These are phyloP conservation scores for Xylaria curta DNA, from an alignment of 495 filamentous ascomycete genomes.

Conservation along the genomic window DNA sequence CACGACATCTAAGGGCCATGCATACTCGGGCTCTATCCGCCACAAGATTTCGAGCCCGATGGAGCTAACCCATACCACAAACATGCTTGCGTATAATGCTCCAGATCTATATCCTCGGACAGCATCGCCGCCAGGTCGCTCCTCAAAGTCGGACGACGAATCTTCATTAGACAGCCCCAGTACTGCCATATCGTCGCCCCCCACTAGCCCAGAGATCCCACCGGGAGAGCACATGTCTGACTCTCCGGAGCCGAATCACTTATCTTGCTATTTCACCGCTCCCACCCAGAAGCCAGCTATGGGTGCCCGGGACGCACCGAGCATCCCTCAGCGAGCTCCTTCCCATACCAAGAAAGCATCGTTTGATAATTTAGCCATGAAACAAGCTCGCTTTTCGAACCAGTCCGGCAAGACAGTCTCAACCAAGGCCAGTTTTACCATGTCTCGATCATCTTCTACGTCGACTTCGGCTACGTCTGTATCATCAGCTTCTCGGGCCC, in stretches of 20 bases:
- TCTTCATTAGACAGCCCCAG: slow-evolving; percentile 61
- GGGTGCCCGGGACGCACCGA: slow-evolving; percentile 59
- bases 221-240: slow-evolving; percentile 64
- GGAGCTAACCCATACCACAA: slow-evolving; percentile 89
- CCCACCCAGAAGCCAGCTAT: slow-evolving; percentile 50
- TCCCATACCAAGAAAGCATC: slow-evolving; percentile 81
- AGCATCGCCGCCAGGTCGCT: slow-evolving; percentile 61
- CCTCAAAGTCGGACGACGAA: slow-evolving; percentile 61
- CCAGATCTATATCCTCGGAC: slow-evolving; percentile 71
- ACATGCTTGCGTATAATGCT: slow-evolving; percentile 93
- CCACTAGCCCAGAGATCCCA: slow-evolving; percentile 76
- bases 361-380: slow-evolving; percentile 62
- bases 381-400: slow-evolving; percentile 62
- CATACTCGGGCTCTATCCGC: slow-evolving; percentile 47
- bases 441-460: slow-evolving; percentile 55
- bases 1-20: slow-evolving; percentile 47
- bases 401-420: slow-evolving; percentile 50
- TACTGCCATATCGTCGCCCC: slow-evolving; percentile 63
- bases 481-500: slow-evolving; percentile 42
- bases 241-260: slow-evolving; percentile 73
- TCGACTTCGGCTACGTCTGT: slow-evolving; percentile 54
- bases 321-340: slow-evolving; percentile 74
- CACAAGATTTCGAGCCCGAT: slow-evolving; percentile 86
- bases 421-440: slow-evolving; percentile 52
- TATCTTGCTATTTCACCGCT: slow-evolving; percentile 77